phyloP scores from a whole-genome alignment of 495 filamentous ascomycete species.

The Penicillium chermesinum region DNA sequence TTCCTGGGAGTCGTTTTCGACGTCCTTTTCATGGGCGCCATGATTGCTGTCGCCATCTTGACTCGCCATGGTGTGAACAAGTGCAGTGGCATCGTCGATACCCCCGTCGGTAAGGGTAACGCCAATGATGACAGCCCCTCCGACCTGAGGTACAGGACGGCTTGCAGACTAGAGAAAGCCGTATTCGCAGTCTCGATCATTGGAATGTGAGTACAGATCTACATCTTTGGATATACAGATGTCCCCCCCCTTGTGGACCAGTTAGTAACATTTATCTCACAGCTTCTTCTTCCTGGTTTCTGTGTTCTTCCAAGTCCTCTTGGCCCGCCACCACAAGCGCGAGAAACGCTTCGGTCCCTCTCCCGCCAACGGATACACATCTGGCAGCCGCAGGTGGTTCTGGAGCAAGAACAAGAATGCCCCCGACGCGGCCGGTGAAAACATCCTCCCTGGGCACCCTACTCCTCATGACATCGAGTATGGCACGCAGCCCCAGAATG shows the following conservation, averaged over 20 bases:
- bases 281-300: conserved; percentile 67
- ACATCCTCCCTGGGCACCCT: conserved; percentile 33
- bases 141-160: conserved; percentile 41
- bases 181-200: conserved; percentile 73
- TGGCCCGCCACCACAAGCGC: conserved; percentile 66
- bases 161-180: conserved; percentile 68
- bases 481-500: conserved; percentile 14
- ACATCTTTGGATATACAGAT: background rate
- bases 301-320: conserved; percentile 55
- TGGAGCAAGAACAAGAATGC: conserved; percentile 47
- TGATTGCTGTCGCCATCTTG: conserved; percentile 73
- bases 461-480: conserved; percentile 37
- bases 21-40: conserved; percentile 69
- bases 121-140: conserved; percentile 37
- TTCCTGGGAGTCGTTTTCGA: conserved; percentile 71
- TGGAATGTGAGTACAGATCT: conserved; percentile 56
- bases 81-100: conserved; percentile 60
- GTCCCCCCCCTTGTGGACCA: too few relatives aligned
- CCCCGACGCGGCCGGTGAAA: conserved; percentile 26
- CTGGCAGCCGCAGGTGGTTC: conserved; percentile 51
- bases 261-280: background rate
- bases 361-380: conserved; percentile 73
- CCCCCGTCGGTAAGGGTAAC: conserved; percentile 59
- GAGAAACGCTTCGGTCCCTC: conserved; percentile 76
- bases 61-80: conserved; percentile 58